These are phyloP conservation scores for Hippophae tibetana DNA, from an alignment of 306 rosid species.

Conservation along the genomic window DNA sequence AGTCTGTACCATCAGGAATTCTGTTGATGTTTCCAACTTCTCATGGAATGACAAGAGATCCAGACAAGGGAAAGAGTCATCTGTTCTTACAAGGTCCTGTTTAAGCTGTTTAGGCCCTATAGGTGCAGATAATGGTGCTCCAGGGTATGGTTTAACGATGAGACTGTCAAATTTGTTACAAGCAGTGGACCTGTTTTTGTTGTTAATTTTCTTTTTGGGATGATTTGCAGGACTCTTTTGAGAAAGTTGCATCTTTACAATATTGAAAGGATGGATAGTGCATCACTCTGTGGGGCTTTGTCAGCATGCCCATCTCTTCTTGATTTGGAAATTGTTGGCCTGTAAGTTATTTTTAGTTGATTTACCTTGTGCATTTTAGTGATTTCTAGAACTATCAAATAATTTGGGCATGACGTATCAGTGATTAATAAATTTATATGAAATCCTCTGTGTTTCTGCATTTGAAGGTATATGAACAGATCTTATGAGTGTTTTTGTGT, in stretches of 20 bases:
- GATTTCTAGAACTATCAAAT: no score
- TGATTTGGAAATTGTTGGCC: slow-evolving; percentile 94
- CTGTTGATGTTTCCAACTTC: slow-evolving; percentile 70
- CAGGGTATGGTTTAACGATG: slow-evolving; percentile 55
- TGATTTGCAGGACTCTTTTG: slow-evolving; percentile 52
- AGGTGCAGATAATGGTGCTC: slow-evolving; percentile 54
- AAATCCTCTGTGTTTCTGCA: no score
- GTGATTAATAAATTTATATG: no score
- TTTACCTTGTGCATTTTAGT: no score
- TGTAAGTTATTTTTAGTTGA: slow-evolving; percentile 52
- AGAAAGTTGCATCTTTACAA: slow-evolving; percentile 84
- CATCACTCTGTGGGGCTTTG: slow-evolving; percentile 69
- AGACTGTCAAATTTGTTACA: slow-evolving; percentile 13
- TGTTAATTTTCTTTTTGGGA: slow-evolving; percentile 15
- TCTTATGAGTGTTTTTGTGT: no score
- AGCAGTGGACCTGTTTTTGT: slow-evolving; percentile 1
- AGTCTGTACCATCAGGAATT: slow-evolving; percentile 47
- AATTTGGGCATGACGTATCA: no score
- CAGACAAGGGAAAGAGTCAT: slow-evolving; percentile 94
- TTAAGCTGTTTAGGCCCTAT: slow-evolving; percentile 86
- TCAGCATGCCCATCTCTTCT: slow-evolving; percentile 80
- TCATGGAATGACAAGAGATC: slow-evolving; percentile 97
- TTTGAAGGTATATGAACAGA: no score
- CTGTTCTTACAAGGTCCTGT: slow-evolving; percentile 80
- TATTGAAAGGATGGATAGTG: slow-evolving; percentile 80